Evolutionary conservation across 441 rosid genomes (phyloP).

Genomic region (Biscutella laevigata): DNA sequence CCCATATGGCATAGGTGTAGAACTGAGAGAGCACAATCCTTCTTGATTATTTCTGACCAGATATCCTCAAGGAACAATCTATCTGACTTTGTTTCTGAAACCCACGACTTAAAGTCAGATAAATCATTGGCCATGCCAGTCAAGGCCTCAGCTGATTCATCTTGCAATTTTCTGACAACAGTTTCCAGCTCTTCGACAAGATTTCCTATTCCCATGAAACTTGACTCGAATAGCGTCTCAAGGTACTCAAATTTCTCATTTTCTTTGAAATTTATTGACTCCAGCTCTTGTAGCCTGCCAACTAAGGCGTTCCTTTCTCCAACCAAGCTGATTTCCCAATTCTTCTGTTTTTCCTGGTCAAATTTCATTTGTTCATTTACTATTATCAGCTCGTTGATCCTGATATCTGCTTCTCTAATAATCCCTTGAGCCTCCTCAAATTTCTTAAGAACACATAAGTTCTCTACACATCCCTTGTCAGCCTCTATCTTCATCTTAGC

Average conservation of each 20-base stretch:
- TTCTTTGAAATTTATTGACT: slow-evolving; percentile 41
- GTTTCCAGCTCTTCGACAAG: slow-evolving; percentile 59
- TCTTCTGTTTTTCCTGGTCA: slow-evolving; percentile 50
- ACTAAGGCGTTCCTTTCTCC: slow-evolving; percentile 51
- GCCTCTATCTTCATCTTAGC: slow-evolving; percentile 62
- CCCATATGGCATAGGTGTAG: slow-evolving; percentile 95
- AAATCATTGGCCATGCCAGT: slow-evolving; percentile 40
- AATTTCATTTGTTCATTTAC: slow-evolving; percentile 76
- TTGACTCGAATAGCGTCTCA: slow-evolving; percentile 52
- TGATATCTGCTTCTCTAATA: slow-evolving; percentile 80
- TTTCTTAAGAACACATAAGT: slow-evolving; percentile 63
- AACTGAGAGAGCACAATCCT: slow-evolving; percentile 92
- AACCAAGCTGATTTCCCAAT: slow-evolving; percentile 33
- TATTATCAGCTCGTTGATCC: slow-evolving; percentile 69
- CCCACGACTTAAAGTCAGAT: slow-evolving; percentile 37
- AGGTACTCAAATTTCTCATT: slow-evolving; percentile 50
- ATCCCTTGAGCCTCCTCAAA: slow-evolving; percentile 88
- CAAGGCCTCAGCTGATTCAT: slow-evolving; percentile 40
- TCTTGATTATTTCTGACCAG: slow-evolving; percentile 87
- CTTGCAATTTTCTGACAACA: slow-evolving; percentile 39
- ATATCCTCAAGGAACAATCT: slow-evolving; percentile 79
- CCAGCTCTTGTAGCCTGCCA: slow-evolving; percentile 48
- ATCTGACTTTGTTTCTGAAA: slow-evolving; percentile 57
- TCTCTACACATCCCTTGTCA: slow-evolving; percentile 55
- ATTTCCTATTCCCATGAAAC: slow-evolving; percentile 49